Evolutionary conservation across 257 asterid genomes (phyloP).

Genomic region (Solanum lycopersicoides): DNA sequence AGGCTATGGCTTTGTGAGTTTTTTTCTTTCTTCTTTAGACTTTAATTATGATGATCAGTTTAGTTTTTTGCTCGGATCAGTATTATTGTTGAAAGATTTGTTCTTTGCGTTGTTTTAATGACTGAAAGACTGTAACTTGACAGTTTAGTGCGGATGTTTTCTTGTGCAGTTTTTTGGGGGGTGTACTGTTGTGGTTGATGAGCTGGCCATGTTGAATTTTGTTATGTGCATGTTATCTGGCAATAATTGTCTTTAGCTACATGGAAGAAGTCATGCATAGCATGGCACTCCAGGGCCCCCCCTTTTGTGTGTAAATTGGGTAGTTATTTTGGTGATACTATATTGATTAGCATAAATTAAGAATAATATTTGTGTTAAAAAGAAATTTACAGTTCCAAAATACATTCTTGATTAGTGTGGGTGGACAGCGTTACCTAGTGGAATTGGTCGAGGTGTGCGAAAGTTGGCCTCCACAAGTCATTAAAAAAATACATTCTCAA

Average conservation of each 20-base stretch:
- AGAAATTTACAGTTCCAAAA: background rate
- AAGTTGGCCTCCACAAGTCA: background rate
- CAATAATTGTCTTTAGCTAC: background rate
- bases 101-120: background rate
- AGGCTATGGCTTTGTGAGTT: conserved; percentile 37
- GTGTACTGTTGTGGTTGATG: background rate
- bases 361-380: background rate
- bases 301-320: background rate
- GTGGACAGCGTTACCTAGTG: no score
- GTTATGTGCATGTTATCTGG: background rate
- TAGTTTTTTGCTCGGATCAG: background rate
- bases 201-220: background rate
- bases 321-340: background rate
- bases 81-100: background rate
- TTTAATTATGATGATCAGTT: background rate
- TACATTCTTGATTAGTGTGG: no score
- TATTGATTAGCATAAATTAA: background rate
- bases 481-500: background rate
- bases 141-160: background rate
- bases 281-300: background rate
- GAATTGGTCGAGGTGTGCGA: no score
- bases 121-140: background rate
- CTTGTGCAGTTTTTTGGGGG: background rate
- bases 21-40: background rate
- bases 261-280: background rate